These are phyloP conservation scores for Pseudogymnoascus sp. DNA, from an alignment of 2,329 filamentous ascomycete genomes.

Conservation along the genomic window DNA sequence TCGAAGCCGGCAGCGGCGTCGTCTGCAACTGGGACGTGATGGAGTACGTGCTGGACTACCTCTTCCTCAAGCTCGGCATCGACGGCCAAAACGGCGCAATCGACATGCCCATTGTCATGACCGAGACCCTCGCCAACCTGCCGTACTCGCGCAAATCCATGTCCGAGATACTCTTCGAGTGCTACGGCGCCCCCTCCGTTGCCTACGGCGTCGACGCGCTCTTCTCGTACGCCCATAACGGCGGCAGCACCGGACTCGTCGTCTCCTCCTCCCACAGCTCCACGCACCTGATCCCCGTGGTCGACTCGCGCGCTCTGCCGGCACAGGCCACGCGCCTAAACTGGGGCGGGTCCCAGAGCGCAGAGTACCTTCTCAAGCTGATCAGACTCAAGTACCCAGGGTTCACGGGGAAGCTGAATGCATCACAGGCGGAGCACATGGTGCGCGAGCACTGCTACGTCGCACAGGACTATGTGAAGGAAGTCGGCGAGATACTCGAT, in stretches of 20 bases:
- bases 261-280: conserved; percentile 89
- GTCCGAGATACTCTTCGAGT: conserved; percentile 96
- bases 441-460: conserved; percentile 86
- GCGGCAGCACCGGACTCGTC: conserved; percentile 75
- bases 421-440: conserved; percentile 80
- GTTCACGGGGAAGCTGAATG: conserved; percentile 78
- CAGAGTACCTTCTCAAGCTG: conserved; percentile 86
- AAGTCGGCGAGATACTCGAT: conserved; percentile 71
- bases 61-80: conserved; percentile 88
- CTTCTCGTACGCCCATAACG: conserved; percentile 89
- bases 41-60: conserved; percentile 89
- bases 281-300: conserved; percentile 89
- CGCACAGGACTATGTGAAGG: conserved; percentile 72
- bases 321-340: conserved; percentile 83
- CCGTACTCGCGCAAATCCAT: conserved; percentile 87
- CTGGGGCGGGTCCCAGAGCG: conserved; percentile 86
- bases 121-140: conserved; percentile 86
- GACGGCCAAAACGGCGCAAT: conserved; percentile 67
- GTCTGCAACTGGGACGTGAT: conserved; percentile 97
- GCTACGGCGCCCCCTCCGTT: conserved; percentile 82
- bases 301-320: conserved; percentile 77
- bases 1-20: conserved; percentile 83
- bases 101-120: conserved; percentile 87
- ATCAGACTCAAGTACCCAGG: conserved; percentile 85
- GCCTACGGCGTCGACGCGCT: conserved; percentile 94